phyloP scores from a whole-genome alignment of 1,139 yeast species.

The Pneumocystis jirovecii region DNA sequence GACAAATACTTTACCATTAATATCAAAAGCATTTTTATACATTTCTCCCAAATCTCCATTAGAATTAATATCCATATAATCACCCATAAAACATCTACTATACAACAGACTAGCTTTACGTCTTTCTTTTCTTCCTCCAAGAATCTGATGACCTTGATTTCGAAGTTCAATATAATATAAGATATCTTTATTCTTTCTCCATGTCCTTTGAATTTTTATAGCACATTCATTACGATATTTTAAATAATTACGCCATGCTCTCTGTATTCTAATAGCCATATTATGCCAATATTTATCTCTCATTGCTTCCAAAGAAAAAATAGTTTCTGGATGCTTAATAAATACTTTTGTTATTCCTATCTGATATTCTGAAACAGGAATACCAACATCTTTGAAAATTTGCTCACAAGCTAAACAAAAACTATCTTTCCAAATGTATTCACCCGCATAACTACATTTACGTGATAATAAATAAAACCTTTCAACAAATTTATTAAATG shows the following conservation, averaged over 20 bases:
- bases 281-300: conserved; percentile 96
- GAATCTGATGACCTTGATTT: conserved; percentile 60
- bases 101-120: conserved; percentile 79
- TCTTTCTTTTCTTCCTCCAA: conserved; percentile 73
- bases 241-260: conserved; percentile 84
- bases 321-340: conserved; percentile 91
- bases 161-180: conserved; percentile 64
- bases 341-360: conserved; percentile 90
- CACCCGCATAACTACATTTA: conserved; percentile 94
- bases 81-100: conserved; percentile 85
- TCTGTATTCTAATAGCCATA: conserved; percentile 94
- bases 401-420: conserved; percentile 64
- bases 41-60: conserved; percentile 58
- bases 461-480: conserved; percentile 80
- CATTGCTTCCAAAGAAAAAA: conserved; percentile 90
- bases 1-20: conserved; percentile 52
- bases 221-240: conserved; percentile 82
- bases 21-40: conserved; percentile 28
- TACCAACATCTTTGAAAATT: conserved; percentile 64
- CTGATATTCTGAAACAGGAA: conserved; percentile 73
- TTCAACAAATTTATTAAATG: conserved; percentile 94
- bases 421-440: conserved; percentile 88
- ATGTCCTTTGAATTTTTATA: conserved; percentile 62
- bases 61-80: conserved; percentile 70
- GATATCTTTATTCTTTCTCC: conserved; percentile 70